These are phyloP conservation scores for Euphorbia schlechtendalii DNA, from an alignment of 441 rosid genomes.

Conservation along the genomic window DNA sequence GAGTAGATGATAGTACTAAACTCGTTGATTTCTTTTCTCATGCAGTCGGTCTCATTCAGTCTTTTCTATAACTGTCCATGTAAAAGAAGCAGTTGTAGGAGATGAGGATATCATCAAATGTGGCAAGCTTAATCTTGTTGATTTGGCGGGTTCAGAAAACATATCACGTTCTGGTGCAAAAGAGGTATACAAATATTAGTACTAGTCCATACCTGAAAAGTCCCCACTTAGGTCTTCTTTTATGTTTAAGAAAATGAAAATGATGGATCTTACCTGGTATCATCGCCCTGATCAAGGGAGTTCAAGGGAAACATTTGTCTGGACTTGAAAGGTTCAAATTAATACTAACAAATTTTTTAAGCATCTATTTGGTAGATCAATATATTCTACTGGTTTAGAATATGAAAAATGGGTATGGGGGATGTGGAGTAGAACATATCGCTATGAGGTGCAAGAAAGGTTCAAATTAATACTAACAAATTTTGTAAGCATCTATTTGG, in stretches of 20 bases:
- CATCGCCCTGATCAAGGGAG: neutral
- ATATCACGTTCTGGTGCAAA: slow-evolving; percentile 83
- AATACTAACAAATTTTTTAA: too few species aligned
- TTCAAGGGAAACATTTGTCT: neutral
- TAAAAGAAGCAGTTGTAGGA: slow-evolving; percentile 76
- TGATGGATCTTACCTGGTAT: neutral
- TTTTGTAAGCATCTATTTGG: neutral
- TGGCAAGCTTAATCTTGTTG: slow-evolving; percentile 95
- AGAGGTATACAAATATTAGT: slow-evolving; percentile 36
- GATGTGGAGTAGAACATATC: too few species aligned
- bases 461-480: too few species aligned
- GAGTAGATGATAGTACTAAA: slow-evolving; percentile 10
- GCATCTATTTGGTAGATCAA: neutral
- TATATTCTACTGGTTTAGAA: too few species aligned
- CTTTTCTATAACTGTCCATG: slow-evolving; percentile 69
- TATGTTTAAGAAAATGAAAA: neutral
- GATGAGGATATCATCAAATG: slow-evolving; percentile 89
- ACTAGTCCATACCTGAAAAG: neutral
- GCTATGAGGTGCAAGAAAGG: too few species aligned
- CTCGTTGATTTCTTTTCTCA: slow-evolving; percentile 8
- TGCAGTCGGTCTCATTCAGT: slow-evolving; percentile 92
- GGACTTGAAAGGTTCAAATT: neutral
- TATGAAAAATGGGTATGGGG: too few species aligned
- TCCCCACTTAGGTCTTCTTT: neutral
- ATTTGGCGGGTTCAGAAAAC: slow-evolving; percentile 96